Evolutionary conservation across 768 basidiomycete genomes (phyloP).

Genomic region (Pleurotus tuoliensis): DNA sequence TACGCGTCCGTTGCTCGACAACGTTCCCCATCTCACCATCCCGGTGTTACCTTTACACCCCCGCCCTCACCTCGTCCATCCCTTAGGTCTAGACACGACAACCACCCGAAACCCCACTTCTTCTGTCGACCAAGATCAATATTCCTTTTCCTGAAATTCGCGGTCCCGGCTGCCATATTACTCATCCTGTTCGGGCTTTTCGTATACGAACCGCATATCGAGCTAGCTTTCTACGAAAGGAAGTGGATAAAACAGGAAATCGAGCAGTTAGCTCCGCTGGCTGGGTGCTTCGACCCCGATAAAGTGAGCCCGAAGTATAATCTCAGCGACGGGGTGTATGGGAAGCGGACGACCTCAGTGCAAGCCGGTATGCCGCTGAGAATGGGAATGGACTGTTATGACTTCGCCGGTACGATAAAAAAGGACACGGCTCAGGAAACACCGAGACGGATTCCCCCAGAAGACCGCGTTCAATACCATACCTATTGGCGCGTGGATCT

Average conservation of each 20-base stretch:
- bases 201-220: constrained; percentile 81
- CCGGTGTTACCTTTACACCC: constrained; percentile 15
- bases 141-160: constrained; percentile 38
- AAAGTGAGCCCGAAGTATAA: constrained; percentile 67
- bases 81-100: constrained; percentile 24
- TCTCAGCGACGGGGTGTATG: constrained; percentile 57
- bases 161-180: constrained; percentile 33
- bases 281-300: constrained; percentile 69
- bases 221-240: constrained; percentile 74
- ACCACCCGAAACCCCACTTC: constrained; percentile 14
- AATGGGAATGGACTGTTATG: constrained; percentile 86
- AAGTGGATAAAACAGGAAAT: constrained; percentile 75
- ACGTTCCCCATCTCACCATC: constrained; percentile 17
- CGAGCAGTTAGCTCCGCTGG: constrained; percentile 55
- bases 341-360: constrained; percentile 62
- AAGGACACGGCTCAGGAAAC: constrained; percentile 13
- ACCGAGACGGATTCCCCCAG: constrained; percentile 24
- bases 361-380: constrained; percentile 79
- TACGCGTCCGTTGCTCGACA: constrained; percentile 34
- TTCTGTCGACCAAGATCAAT: constrained; percentile 32
- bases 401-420: constrained; percentile 83
- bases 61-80: constrained; percentile 21
- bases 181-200: constrained; percentile 46
- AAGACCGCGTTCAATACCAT: constrained; percentile 68
- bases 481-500: constrained; percentile 95